Conservation (phyloP, 768 basidiomycete species). For the Clavaria fumosa region DNA sequence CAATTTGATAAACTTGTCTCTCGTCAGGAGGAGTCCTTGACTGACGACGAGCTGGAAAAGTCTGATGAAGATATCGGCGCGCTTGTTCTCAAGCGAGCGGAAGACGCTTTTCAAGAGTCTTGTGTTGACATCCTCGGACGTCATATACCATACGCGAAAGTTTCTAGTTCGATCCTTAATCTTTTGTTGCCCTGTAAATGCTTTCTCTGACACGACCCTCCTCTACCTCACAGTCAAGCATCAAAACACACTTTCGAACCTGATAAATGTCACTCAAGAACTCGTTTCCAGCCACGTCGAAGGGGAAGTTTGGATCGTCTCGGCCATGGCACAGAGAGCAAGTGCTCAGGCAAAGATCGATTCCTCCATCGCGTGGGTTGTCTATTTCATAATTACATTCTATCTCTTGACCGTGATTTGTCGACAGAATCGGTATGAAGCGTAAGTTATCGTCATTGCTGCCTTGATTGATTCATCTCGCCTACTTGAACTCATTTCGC, state of each 20-base stretch:
- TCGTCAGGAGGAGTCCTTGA: conserved; percentile 2
- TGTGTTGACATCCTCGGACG: no score
- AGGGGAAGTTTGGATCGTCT: conserved; percentile 11
- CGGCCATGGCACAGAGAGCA: conserved; percentile 15
- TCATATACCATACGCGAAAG: no score
- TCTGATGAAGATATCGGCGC: background rate
- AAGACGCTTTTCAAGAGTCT: conserved; percentile 1
- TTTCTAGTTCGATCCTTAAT: no score
- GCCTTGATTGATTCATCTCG: background rate
- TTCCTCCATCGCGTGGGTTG: conserved; percentile 14
- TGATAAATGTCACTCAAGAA: conserved; percentile 6
- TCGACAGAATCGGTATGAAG: conserved; percentile 2
- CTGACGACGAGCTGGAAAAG: background rate
- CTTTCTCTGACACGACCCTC: no score
- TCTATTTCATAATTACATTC: background rate
- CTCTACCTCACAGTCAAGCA: no score
- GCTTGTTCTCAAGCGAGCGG: background rate
- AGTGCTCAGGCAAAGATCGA: conserved; percentile 13
- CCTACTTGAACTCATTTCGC: background rate
- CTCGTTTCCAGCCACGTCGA: conserved; percentile 6
- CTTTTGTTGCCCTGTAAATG: no score
- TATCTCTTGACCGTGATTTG: background rate
- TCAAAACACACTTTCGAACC: no score
- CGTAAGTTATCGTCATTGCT: conserved; percentile 10
- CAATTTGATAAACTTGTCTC: conserved; percentile 18